phyloP scores from a whole-genome alignment of 257 asterid genomes.

The Echium plantagineum region DNA sequence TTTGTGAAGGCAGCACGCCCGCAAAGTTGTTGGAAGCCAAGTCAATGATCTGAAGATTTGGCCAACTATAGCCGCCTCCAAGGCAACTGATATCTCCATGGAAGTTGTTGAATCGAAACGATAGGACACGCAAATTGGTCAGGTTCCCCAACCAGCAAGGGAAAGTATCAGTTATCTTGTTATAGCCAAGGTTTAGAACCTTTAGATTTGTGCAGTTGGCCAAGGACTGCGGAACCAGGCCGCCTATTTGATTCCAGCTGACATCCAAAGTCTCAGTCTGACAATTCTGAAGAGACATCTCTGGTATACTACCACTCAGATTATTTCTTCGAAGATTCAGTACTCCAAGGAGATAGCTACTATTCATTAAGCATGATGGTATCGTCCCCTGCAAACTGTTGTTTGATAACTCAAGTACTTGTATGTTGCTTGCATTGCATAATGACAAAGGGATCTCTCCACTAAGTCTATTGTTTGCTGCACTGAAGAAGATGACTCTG shows the following conservation, averaged over 20 bases:
- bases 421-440: constrained; percentile 23
- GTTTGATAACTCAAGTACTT: constrained; percentile 35
- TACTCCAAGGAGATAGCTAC: constrained; percentile 13
- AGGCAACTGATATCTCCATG: constrained; percentile 17
- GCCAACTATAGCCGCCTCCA: constrained; percentile 1
- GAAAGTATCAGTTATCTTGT: constrained; percentile 21
- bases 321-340: constrained; percentile 29
- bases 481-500: constrained; percentile 17
- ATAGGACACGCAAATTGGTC: constrained; percentile 8
- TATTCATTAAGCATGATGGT: constrained; percentile 27
- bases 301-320: constrained; percentile 21
- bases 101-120: constrained; percentile 11
- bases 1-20: constrained; percentile 9
- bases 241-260: constrained; percentile 25
- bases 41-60: constrained; percentile 18
- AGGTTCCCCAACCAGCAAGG: constrained; percentile 20
- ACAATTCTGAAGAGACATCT: constrained; percentile 18
- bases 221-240: constrained; percentile 28
- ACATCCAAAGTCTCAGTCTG: constrained; percentile 29
- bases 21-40: constrained; percentile 17
- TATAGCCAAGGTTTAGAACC: constrained; percentile 20
- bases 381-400: constrained; percentile 26
- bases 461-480: constrained; percentile 23
- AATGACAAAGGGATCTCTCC: constrained; percentile 33
- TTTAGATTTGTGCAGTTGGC: constrained; percentile 7